Percentiles rank a stretch among this genome's conserved stretches.
phyloP scores from a whole-genome alignment of 768 basidiomycete genomes.

The Amanita pseudoporphyria region DNA sequence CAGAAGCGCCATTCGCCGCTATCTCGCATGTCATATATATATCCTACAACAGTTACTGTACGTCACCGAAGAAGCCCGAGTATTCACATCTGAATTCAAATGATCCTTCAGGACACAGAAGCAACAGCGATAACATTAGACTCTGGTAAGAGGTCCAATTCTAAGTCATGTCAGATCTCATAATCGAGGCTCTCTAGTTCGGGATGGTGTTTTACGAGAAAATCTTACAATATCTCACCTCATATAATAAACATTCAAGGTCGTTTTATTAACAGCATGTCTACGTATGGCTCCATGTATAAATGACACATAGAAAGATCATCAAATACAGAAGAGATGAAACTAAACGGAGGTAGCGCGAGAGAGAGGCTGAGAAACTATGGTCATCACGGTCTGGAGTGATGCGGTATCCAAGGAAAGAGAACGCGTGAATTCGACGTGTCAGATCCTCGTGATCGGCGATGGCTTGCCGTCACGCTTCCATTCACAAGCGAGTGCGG shows the following conservation, averaged over 20 bases:
- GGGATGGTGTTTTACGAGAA: slow-evolving; percentile 52
- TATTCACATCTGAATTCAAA: neutral
- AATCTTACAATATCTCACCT: slow-evolving; percentile 45
- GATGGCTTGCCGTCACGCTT: no score
- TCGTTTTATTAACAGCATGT: neutral
- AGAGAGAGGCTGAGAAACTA: no score
- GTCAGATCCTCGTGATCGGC: no score
- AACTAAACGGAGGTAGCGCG: no score
- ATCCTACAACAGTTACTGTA: slow-evolving; percentile 63
- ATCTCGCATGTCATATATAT: slow-evolving; percentile 49
- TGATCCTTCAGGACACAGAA: slow-evolving; percentile 40
- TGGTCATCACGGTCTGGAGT: no score
- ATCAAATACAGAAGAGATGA: no score
- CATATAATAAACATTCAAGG: slow-evolving; percentile 23
- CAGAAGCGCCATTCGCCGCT: slow-evolving; percentile 47
- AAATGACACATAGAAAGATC: no score
- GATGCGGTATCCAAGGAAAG: no score
- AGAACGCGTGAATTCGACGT: no score
- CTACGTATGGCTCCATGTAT: slow-evolving; percentile 2
- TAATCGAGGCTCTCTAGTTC: slow-evolving; percentile 27
- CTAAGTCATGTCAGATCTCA: neutral
- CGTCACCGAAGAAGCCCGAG: slow-evolving; percentile 13
- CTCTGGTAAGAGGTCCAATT: slow-evolving; percentile 28
- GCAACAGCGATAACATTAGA: slow-evolving; percentile 52
- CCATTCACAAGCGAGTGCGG: no score